A percentile compares a stretch with the other conserved stretches of the same genome.
phyloP scores from a whole-genome alignment of 352 stramenopile species.

The Peronospora tabacina region DNA sequence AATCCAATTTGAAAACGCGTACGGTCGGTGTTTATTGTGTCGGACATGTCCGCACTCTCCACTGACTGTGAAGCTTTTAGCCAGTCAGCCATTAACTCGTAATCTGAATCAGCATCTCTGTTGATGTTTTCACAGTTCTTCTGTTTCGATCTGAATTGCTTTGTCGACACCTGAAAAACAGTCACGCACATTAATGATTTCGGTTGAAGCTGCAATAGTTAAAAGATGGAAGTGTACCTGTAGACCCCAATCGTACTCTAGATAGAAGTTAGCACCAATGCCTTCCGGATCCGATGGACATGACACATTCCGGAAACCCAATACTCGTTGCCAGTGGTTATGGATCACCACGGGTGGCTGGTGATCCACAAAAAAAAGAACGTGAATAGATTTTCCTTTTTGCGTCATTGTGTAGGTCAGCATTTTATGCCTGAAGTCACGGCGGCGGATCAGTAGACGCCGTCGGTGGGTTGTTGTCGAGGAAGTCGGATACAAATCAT shows the following conservation, averaged over 20 bases:
- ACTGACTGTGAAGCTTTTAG: conserved; percentile 23
- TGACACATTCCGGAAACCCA: conserved; percentile 49
- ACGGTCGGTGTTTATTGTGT: conserved; percentile 11
- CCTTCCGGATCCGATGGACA: conserved; percentile 41
- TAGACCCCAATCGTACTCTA: conserved; percentile 72
- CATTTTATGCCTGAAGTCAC: conserved; percentile 46
- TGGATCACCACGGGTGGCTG: conserved; percentile 56
- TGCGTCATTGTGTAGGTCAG: conserved; percentile 63
- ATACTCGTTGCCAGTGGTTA: conserved; percentile 47
- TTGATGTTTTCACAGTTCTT: not conserved
- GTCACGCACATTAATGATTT: not conserved
- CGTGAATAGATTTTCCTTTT: conserved; percentile 37
- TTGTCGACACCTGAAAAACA: conserved; percentile 14
- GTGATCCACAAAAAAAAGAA: conserved; percentile 63
- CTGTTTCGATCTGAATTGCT: conserved; percentile 3
- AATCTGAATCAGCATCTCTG: conserved; percentile 4
- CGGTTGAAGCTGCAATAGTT: not conserved
- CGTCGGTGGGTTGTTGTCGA: conserved; percentile 42
- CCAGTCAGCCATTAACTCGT: conserved; percentile 27
- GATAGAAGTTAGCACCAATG: conserved; percentile 42
- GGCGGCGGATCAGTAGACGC: conserved; percentile 50
- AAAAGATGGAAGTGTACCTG: conserved; percentile 16
- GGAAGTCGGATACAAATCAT: conserved; percentile 34
- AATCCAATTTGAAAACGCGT: conserved; percentile 65
- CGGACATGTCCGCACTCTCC: not conserved